These are phyloP conservation scores for Bassia scoparia DNA, from an alignment of 148 eudicot genomes.

Conservation along the genomic window DNA sequence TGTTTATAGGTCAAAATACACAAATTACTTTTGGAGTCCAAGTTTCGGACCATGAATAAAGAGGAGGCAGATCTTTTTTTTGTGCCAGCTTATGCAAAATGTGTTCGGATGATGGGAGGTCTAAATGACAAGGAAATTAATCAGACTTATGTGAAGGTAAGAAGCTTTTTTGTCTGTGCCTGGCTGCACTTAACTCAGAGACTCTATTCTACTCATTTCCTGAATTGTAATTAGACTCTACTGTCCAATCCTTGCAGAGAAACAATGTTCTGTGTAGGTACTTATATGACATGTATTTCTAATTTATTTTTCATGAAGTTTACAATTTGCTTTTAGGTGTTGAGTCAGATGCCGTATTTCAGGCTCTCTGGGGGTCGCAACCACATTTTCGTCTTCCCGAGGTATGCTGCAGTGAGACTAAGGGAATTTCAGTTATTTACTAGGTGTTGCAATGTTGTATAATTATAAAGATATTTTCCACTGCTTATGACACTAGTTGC, in stretches of 20 bases:
- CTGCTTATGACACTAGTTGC: neutral
- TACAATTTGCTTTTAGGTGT: slow-evolving; percentile 60
- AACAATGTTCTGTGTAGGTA: slow-evolving; percentile 14
- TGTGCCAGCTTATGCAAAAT: slow-evolving; percentile 86
- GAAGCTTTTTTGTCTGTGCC: slow-evolving; percentile 6
- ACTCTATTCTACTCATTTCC: neutral
- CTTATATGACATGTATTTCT: neutral
- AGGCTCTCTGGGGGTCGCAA: slow-evolving; percentile 92
- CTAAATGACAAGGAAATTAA: slow-evolving; percentile 89
- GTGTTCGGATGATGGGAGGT: slow-evolving; percentile 95
- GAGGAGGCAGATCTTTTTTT: slow-evolving; percentile 89
- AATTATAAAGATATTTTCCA: neutral
- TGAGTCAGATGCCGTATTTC: slow-evolving; percentile 96
- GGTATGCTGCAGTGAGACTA: slow-evolving; percentile 37
- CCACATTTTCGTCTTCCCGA: slow-evolving; percentile 91
- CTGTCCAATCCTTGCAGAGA: neutral
- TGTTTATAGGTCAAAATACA: slow-evolving; percentile 79
- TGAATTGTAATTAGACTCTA: neutral
- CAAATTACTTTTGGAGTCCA: slow-evolving; percentile 65
- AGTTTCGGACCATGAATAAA: slow-evolving; percentile 65
- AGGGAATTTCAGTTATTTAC: neutral
- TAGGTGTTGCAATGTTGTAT: neutral
- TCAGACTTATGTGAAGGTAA: slow-evolving; percentile 81
- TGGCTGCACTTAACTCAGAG: neutral
- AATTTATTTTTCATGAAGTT: slow-evolving; percentile 21